Percentiles rank a stretch among this genome's conserved stretches.
Evolutionary conservation across 495 filamentous ascomycete genomes (phyloP).

Genomic region (Talaromyces proteolyticus): DNA sequence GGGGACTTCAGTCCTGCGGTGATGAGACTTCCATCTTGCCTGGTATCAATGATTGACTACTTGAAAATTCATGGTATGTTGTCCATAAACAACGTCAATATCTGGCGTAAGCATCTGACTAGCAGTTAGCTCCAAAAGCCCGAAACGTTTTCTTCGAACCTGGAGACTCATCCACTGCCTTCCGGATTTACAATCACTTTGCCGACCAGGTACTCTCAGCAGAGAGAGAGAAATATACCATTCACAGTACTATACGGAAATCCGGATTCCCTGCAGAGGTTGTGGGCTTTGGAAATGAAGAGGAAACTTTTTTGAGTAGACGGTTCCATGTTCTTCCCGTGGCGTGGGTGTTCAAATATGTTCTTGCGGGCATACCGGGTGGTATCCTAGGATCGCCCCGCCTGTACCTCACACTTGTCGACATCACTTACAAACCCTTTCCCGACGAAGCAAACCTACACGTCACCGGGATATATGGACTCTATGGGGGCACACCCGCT

Average conservation of each 20-base stretch:
- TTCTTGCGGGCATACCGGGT: conserved; percentile 64
- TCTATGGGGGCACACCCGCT: conserved; percentile 11
- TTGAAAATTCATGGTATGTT: conserved; percentile 59
- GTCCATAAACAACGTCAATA: too few species aligned
- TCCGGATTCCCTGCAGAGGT: conserved; percentile 17
- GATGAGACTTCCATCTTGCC: conserved; percentile 65
- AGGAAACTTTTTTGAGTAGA: conserved; percentile 44
- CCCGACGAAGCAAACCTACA: conserved; percentile 23
- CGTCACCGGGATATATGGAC: conserved; percentile 2
- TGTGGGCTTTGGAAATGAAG: conserved; percentile 26
- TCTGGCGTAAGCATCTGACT: too few species aligned
- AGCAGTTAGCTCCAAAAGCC: conserved; percentile 16
- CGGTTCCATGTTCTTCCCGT: conserved; percentile 54
- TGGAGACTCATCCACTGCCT: conserved; percentile 24
- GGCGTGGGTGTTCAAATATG: conserved; percentile 63
- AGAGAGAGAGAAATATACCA: conserved; percentile 23
- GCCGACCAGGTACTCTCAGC: conserved; percentile 28
- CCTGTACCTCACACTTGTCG: conserved; percentile 60
- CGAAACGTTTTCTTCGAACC: conserved; percentile 27
- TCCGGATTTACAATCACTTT: conserved; percentile 31
- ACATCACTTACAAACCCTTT: conserved; percentile 52
- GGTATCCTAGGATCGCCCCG: conserved; percentile 66
- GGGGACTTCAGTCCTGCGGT: conserved; percentile 56
- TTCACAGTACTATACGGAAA: conserved; percentile 30
- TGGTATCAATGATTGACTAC: conserved; percentile 64